Percentiles rank a stretch among this genome's conserved stretches.
phyloP scores from a whole-genome alignment of 495 filamentous ascomycete genomes.

The Aspergillus sparsus region DNA sequence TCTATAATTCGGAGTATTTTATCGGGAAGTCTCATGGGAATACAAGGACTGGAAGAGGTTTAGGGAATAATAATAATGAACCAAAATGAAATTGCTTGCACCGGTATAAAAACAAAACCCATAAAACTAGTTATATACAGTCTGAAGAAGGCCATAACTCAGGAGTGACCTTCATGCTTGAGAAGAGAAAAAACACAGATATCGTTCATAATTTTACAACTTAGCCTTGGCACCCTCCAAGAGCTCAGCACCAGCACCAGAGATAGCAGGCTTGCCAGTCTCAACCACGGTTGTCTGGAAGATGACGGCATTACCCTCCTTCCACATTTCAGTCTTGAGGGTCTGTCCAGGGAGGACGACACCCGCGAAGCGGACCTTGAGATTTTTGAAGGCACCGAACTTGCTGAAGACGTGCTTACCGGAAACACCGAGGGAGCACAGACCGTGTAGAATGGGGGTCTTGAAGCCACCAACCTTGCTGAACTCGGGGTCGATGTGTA shows the following conservation, averaged over 20 bases:
- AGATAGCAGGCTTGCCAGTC: constrained; percentile 92
- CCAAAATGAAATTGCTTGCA: constrained; percentile 18
- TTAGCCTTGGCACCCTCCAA: constrained; percentile 59
- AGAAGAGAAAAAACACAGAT: neutral
- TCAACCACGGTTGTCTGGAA: constrained; percentile 96
- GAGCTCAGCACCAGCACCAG: constrained; percentile 84
- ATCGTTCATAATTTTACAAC: constrained; percentile 47
- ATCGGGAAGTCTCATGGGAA: too few species aligned
- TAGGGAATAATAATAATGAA: neutral
- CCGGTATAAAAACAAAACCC: constrained; percentile 5
- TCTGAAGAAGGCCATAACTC: constrained; percentile 16
- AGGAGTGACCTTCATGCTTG: neutral
- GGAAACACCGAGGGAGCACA: constrained; percentile 92
- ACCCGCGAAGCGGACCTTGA: constrained; percentile 96
- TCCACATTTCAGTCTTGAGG: constrained; percentile 97
- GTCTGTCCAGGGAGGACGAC: constrained; percentile 93
- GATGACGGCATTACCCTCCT: constrained; percentile 80
- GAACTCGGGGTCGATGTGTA: constrained; percentile 95
- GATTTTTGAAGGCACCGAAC: constrained; percentile 84
- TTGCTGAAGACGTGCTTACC: constrained; percentile 86
- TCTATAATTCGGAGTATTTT: too few species aligned
- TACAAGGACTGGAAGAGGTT: neutral
- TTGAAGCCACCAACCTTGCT: constrained; percentile 96
- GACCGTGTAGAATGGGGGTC: constrained; percentile 88
- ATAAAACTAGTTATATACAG: constrained; percentile 27